Evolutionary conservation across 2,329 filamentous ascomycete species (phyloP), one percentile per base, ranked within the genome.

Genomic region (Pseudogymnoascus sp.): DNA sequence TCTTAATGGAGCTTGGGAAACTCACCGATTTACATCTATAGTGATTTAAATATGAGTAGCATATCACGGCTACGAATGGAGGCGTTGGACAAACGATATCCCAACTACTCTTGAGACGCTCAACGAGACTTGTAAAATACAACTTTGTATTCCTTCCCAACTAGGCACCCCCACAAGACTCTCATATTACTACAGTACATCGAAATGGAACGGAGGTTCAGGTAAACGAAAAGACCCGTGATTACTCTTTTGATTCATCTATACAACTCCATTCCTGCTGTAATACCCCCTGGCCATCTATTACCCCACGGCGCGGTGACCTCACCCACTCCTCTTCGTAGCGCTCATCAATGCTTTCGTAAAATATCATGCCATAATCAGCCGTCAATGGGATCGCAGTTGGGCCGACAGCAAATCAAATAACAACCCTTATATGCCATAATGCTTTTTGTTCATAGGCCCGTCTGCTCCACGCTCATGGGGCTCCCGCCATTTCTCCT

Each of bases 401-500:
- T 55, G 3, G 48, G 48, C 48, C 29, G 48, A 21, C 29, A 33
- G 29, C 29, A 33, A 55, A 55, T 55, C 48, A 55, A 15, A 55
- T 33, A 55, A 55, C 48, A 55, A 33, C 48, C 48, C 48, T 55
- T 55, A 55, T 55, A 55, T 55, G 48, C 48, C 48, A 55, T 5
- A 27, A 33, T 55, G 48, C 48, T 55, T 55, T 55, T 55, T 55
- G 48, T 33, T 55, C 48, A 55, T 55, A 55, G 48, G 33, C 29
- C 48, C 8, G 48, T 10, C 58, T 59, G 59, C 45, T 72, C 72
- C 18, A 73, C 63, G 42, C 66, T 68, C 71, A 73, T 72, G 8
- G 71, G 71, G 59, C 72, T 73, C 9, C 71, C 69, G 15, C 63
- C 68, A 35, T 69, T 69, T 18, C 31, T 42, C 29, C 60, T 60